Conservation (phyloP, 192 early-diverging fungal genomes). For the Linderina pennispora region DNA sequence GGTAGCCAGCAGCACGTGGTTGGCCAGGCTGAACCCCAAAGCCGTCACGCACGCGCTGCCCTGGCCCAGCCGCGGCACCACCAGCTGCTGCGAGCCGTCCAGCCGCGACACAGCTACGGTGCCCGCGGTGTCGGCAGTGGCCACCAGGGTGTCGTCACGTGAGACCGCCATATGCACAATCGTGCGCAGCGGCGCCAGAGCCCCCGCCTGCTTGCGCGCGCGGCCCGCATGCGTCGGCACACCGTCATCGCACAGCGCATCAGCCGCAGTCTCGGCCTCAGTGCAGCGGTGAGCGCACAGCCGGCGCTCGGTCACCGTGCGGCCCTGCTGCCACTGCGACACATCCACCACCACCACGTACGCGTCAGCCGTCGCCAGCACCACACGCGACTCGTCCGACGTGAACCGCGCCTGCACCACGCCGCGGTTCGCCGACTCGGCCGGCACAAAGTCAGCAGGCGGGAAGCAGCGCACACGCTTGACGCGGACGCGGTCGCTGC, state of each 20-base stretch:
- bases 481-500: conserved; percentile 15
- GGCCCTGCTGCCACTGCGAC: conserved; percentile 50
- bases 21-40: conserved; percentile 14
- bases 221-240: conserved; percentile 41
- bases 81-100: conserved; percentile 50
- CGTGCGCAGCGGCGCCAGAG: conserved; percentile 43
- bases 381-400: conserved; percentile 64
- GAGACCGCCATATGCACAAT: conserved; percentile 71
- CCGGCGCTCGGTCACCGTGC: conserved; percentile 54
- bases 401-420: conserved; percentile 75
- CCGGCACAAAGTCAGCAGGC: conserved; percentile 39
- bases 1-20: conserved; percentile 36
- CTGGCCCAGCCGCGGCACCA: conserved; percentile 9
- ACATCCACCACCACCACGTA: conserved; percentile 74
- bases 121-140: conserved; percentile 68
- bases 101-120: conserved; percentile 71
- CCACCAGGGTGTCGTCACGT: conserved; percentile 74
- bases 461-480: conserved; percentile 36
- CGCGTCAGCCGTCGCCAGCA: conserved; percentile 71
- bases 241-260: conserved; percentile 41
- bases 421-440: conserved; percentile 43
- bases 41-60: conserved; percentile 12
- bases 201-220: conserved; percentile 11
- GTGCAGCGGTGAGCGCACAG: conserved; percentile 64
- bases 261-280: conserved; percentile 27